Base-by-base conservation (phyloP, 1,139 yeast species). In the Arxiozyma slooffiae region DNA sequence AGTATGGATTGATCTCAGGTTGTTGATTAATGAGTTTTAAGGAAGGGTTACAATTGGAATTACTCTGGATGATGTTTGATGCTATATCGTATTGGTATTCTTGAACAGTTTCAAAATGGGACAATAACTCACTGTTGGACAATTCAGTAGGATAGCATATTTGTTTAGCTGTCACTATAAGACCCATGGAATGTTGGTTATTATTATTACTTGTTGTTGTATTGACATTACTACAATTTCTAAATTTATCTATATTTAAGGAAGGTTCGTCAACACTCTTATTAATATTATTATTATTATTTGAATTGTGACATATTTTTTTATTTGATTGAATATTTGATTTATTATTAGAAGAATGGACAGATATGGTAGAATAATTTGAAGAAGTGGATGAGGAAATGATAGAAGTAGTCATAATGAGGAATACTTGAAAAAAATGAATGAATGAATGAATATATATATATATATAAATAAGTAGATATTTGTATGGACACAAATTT, bases 81-180 rank as follows among this genome's bases (percentile, higher is more conserved):
- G 76, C 72, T 16, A 81, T 70, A 52, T 81, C 85, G 20, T 68
- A 68, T 50, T 73, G 73, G 60, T 81, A 81, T 58, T 80, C 86
- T 36, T 71, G 69, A 37, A 80, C 62, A 8, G 71, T 67, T 46
- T 67, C 66, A 38, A 71, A 67, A 60, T 81, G 87, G 14, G 72
- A 65, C 36, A 67, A 58, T 38, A 79, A 60, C 62, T 81, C 87
- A 8, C 72, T 62, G 47, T 74, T 67, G 55, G 81, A 79, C 49
- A 81, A 68, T 50, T 71, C 71, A 41, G 68, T 64, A 2, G 85
- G 77, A 58, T 81, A 81, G 51, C 66, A 63, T 17, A 66, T 66
- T 52, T 68, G 72, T 46, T 61, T 60, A n/a, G 73, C 72, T 7
- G 69, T 66, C 42, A 69, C 70, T 38, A 58, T 62, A 38, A 70